These are phyloP conservation scores for Circinella minor DNA, from an alignment of 371 early-diverging fungal genomes.

Conservation along the genomic window DNA sequence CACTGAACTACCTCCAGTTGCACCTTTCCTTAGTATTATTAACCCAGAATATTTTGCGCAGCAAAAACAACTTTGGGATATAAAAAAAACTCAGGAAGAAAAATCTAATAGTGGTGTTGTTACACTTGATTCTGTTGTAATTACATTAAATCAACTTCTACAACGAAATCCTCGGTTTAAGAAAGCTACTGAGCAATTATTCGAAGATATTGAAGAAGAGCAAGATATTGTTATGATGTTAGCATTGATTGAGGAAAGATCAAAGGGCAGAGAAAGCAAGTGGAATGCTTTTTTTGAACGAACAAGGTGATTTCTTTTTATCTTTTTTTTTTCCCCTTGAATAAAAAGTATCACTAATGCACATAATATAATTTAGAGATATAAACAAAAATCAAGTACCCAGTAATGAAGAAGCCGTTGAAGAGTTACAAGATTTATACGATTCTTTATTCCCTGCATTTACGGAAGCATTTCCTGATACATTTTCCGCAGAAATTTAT, in stretches of 20 bases:
- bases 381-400: no score
- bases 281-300: conserved; percentile 37
- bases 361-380: no score
- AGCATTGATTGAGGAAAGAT: conserved; percentile 41
- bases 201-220: conserved; percentile 54
- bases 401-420: conserved; percentile 16
- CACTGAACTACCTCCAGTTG: conserved; percentile 19
- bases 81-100: neutral
- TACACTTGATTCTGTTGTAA: conserved; percentile 29
- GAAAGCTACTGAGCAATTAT: conserved; percentile 24
- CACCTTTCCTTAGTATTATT: conserved; percentile 39
- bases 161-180: conserved; percentile 27
- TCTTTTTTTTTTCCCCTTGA: no score
- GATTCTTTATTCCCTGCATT: conserved; percentile 48
- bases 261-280: conserved; percentile 24
- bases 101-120: conserved; percentile 1
- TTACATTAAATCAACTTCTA: conserved; percentile 34
- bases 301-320: conserved; percentile 15
- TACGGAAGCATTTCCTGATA: conserved; percentile 39
- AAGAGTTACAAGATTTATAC: conserved; percentile 48
- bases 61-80: neutral
- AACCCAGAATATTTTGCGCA: conserved; percentile 26
- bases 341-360: no score
- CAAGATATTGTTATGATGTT: conserved; percentile 53
- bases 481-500: conserved; percentile 38